A percentile compares a stretch with the other conserved stretches of the same genome.
Evolutionary conservation across 352 stramenopile species (phyloP).

Genomic region (Pythium scleroteichum): DNA sequence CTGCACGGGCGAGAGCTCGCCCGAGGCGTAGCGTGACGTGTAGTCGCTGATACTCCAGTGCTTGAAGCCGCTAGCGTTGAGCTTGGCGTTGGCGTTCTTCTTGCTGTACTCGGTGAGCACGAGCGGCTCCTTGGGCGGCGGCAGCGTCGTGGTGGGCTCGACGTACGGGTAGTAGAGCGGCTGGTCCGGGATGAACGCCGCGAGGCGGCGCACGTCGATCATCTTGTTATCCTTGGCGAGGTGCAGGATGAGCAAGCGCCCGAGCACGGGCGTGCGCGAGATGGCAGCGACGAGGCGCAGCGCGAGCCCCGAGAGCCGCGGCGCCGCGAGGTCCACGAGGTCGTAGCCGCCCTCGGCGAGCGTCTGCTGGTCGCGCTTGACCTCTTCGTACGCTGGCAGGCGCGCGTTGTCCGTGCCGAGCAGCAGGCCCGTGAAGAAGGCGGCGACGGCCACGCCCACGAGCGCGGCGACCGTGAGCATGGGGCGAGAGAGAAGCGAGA

Average conservation of each 20-base stretch:
- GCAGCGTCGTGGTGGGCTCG: conserved; percentile 23
- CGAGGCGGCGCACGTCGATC: conserved; percentile 51
- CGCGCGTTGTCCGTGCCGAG: conserved; percentile 50
- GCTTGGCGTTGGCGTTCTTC: conserved; percentile 30
- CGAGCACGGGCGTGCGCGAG: conserved; percentile 46
- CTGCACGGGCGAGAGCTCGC: conserved; percentile 51
- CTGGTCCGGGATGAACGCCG: conserved; percentile 59
- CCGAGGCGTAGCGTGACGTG: conserved; percentile 48
- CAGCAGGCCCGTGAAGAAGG: conserved; percentile 47
- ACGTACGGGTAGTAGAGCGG: conserved; percentile 86
- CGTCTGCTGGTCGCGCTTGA: conserved; percentile 39
- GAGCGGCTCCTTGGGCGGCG: conserved; percentile 18
- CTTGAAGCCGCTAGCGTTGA: conserved; percentile 43
- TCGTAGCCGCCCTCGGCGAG: conserved; percentile 45
- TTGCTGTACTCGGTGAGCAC: conserved; percentile 24
- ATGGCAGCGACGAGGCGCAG: conserved; percentile 36
- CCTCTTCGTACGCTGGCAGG: conserved; percentile 34
- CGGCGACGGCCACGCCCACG: conserved; percentile 38
- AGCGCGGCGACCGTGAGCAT: conserved; percentile 42
- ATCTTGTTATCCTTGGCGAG: conserved; percentile 65
- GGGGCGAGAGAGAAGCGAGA: not conserved
- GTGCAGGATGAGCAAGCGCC: conserved; percentile 46
- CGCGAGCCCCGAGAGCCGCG: conserved; percentile 47
- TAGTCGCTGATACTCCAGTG: conserved; percentile 77
- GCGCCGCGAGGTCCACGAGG: conserved; percentile 45